These are phyloP conservation scores for Excoecaria agallocha DNA, from an alignment of 345 rosid species.

Conservation along the genomic window DNA sequence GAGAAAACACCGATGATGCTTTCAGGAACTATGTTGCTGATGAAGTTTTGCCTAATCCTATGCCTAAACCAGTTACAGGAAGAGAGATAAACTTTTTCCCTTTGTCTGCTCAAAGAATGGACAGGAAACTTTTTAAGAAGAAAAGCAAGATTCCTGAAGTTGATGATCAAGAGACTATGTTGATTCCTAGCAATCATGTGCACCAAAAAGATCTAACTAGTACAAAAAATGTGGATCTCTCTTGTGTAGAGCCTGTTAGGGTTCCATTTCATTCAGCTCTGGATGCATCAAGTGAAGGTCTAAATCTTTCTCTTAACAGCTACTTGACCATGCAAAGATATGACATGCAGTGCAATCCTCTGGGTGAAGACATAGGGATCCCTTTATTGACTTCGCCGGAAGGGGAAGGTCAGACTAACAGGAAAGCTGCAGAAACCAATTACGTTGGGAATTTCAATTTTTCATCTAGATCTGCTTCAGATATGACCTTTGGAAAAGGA, in stretches of 20 bases:
- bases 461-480: constrained; percentile 34
- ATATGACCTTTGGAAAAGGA: constrained; percentile 34
- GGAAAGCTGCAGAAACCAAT: constrained; percentile 37
- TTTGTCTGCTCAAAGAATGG: constrained; percentile 39
- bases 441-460: constrained; percentile 32
- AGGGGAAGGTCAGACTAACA: constrained; percentile 26
- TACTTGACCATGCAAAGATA: constrained; percentile 35
- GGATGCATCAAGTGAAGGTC: constrained; percentile 38
- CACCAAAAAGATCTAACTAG: constrained; percentile 32
- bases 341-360: constrained; percentile 31
- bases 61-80: constrained; percentile 25
- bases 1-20: constrained; percentile 28
- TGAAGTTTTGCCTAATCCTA: constrained; percentile 25
- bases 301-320: constrained; percentile 42
- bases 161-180: constrained; percentile 34
- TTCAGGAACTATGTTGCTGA: constrained; percentile 21
- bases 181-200: constrained; percentile 30
- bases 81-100: constrained; percentile 39
- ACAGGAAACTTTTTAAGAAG: constrained; percentile 46
- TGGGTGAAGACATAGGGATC: constrained; percentile 25
- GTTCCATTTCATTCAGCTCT: constrained; percentile 31
- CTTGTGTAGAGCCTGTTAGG: constrained; percentile 21
- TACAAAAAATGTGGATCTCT: constrained; percentile 31
- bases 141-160: constrained; percentile 43
- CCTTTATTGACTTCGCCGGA: constrained; percentile 32